Evolutionary conservation across 2,329 filamentous ascomycete species (phyloP).

Genomic region (Arthrinium phaeospermum): DNA sequence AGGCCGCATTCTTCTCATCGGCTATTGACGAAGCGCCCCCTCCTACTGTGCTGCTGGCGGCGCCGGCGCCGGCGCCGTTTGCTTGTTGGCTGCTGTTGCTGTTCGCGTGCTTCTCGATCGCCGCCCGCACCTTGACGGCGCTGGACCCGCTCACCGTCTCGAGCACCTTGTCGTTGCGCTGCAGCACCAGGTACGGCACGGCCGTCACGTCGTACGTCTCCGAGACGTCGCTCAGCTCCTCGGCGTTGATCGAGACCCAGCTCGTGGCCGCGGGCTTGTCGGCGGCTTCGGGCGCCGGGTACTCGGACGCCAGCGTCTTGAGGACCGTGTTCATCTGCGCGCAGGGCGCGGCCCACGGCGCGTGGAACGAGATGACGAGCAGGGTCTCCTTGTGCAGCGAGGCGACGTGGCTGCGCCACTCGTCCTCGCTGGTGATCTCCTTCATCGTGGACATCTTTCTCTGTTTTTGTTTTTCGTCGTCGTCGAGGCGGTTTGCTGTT

Average conservation of each 20-base stretch:
- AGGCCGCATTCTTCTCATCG: slow-evolving; percentile 40
- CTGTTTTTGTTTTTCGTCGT: neutral
- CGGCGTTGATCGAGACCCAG: slow-evolving; percentile 92
- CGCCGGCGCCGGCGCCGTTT: slow-evolving; percentile 33
- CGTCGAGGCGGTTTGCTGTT: neutral
- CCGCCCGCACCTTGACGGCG: slow-evolving; percentile 80
- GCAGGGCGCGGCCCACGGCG: slow-evolving; percentile 95
- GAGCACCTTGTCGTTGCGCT: slow-evolving; percentile 75
- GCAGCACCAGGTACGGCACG: slow-evolving; percentile 88
- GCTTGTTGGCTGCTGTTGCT: slow-evolving; percentile 43
- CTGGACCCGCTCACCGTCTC: slow-evolving; percentile 91
- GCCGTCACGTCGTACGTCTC: slow-evolving; percentile 94
- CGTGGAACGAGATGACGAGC: slow-evolving; percentile 91
- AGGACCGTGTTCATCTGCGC: slow-evolving; percentile 91
- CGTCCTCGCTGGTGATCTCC: slow-evolving; percentile 75
- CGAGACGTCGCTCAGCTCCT: slow-evolving; percentile 89
- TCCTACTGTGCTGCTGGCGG: slow-evolving; percentile 47
- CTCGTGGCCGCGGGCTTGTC: slow-evolving; percentile 69
- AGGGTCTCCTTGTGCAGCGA: slow-evolving; percentile 73
- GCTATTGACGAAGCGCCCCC: slow-evolving; percentile 19
- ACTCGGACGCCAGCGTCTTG: slow-evolving; percentile 83
- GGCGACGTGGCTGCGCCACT: slow-evolving; percentile 73
- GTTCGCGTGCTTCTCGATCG: slow-evolving; percentile 82
- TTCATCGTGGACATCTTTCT: slow-evolving; percentile 74
- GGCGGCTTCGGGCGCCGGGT: slow-evolving; percentile 58